Evolutionary conservation across 192 early-diverging fungal species (phyloP).

Genomic region (Coemansia sp.): DNA sequence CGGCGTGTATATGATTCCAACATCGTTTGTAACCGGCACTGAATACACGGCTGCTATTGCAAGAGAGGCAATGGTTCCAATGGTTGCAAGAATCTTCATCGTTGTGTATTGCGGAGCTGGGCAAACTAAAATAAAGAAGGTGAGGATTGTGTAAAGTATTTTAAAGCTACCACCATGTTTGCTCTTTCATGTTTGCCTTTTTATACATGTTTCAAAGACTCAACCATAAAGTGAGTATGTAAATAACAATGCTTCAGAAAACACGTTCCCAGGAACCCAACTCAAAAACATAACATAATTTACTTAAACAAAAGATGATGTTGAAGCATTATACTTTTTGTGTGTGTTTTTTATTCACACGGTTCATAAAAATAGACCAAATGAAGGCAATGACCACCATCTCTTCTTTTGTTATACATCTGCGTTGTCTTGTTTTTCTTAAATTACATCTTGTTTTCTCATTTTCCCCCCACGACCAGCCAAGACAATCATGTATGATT

Average conservation of each 20-base stretch:
- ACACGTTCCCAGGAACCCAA: no score
- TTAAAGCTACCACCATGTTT: background rate
- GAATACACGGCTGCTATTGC: slow-evolving; percentile 7
- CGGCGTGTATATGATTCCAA: slow-evolving; percentile 28
- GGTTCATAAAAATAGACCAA: background rate
- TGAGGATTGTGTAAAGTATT: background rate
- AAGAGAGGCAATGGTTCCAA: background rate
- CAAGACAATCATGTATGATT: no score
- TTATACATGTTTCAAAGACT: background rate
- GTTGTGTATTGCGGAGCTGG: background rate
- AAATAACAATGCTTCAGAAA: background rate
- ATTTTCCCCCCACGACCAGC: no score
- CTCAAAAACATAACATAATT: no score
- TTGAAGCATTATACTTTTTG: background rate
- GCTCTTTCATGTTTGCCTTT: background rate
- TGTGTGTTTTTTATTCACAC: background rate
- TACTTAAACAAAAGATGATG: no score
- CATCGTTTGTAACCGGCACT: slow-evolving; percentile 28
- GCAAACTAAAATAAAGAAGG: background rate
- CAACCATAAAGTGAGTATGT: background rate
- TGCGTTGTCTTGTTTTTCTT: background rate
- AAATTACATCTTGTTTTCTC: no score
- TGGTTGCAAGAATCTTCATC: background rate
- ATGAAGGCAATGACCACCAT: background rate
- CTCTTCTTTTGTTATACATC: background rate